Percentiles rank a stretch among this genome's conserved stretches.
These are phyloP conservation scores for Parafenestella ontariensis DNA, from an alignment of 2,329 filamentous ascomycete genomes.

Conservation along the genomic window DNA sequence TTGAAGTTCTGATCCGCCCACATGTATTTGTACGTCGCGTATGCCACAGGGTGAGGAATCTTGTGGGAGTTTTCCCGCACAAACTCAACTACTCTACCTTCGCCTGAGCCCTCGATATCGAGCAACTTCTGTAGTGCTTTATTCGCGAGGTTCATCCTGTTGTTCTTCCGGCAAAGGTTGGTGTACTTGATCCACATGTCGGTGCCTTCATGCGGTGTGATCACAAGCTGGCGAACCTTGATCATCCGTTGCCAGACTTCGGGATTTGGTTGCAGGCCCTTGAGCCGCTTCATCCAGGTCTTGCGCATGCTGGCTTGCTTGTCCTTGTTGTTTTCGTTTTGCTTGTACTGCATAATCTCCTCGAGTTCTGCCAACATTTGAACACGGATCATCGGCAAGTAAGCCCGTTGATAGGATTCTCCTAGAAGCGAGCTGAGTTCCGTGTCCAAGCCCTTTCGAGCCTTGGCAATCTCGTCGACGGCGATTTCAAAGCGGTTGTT, in stretches of 20 bases:
- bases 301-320: constrained; percentile 90
- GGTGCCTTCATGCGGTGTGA: constrained; percentile 90
- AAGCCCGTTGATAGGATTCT: constrained; percentile 97
- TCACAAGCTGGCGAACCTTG: constrained; percentile 89
- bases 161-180: constrained; percentile 96
- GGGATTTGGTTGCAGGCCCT: constrained; percentile 94
- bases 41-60: constrained; percentile 81
- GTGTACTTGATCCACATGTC: constrained; percentile 99
- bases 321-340: constrained; percentile 77
- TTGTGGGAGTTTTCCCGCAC: constrained; percentile 49
- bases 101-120: constrained; percentile 45
- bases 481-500: constrained; percentile 95
- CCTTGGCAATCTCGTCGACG: constrained; percentile 85
- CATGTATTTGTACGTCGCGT: constrained; percentile 96
- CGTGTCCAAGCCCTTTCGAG: constrained; percentile 90
- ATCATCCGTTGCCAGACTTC: constrained; percentile 99
- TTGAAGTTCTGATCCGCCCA: constrained; percentile 72
- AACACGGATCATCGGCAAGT: constrained; percentile 95
- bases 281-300: constrained; percentile 94
- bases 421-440: constrained; percentile 96
- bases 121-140: constrained; percentile 94
- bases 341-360: constrained; percentile 97
- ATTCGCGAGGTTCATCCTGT: constrained; percentile 91
- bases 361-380: constrained; percentile 99
- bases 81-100: constrained; percentile 42